Percentiles rank a stretch among this genome's conserved stretches.
These are phyloP conservation scores for Globisporangium solare DNA, from an alignment of 352 stramenopile species.

Conservation along the genomic window DNA sequence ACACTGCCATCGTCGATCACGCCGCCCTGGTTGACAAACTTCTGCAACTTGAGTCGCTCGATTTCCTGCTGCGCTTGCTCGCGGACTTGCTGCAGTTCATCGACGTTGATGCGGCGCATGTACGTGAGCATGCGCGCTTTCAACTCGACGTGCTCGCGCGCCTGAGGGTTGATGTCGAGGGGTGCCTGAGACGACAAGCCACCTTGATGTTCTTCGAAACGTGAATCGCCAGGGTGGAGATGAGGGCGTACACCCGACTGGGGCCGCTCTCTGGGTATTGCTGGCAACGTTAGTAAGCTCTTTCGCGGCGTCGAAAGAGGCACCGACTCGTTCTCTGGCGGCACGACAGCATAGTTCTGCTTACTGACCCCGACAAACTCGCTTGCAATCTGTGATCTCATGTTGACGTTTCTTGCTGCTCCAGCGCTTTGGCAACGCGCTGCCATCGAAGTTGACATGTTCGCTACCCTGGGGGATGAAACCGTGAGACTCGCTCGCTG, in stretches of 20 bases:
- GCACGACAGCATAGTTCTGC: background rate
- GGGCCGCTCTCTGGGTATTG: no score
- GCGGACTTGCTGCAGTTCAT: constrained; percentile 41
- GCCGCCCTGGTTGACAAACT: constrained; percentile 32
- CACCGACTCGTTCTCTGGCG: background rate
- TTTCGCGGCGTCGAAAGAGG: background rate
- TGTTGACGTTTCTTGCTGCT: background rate
- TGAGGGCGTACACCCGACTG: background rate
- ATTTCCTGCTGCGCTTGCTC: constrained; percentile 32
- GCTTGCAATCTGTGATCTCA: no score
- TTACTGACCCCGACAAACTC: no score
- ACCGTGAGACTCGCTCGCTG: background rate
- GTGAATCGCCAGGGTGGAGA: background rate
- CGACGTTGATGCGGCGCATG: constrained; percentile 57
- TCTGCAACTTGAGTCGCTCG: constrained; percentile 33
- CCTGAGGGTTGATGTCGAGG: constrained; percentile 21
- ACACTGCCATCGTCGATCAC: constrained; percentile 35
- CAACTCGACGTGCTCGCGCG: constrained; percentile 60
- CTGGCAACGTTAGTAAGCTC: no score
- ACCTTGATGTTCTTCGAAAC: background rate
- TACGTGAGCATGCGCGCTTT: constrained; percentile 66
- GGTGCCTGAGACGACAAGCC: background rate
- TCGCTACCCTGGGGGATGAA: background rate
- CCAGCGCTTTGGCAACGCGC: constrained; percentile 26
- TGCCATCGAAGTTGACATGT: background rate